Evolutionary conservation across 2,329 filamentous ascomycete species (phyloP).

Genomic region (Orbilia oligospora): DNA sequence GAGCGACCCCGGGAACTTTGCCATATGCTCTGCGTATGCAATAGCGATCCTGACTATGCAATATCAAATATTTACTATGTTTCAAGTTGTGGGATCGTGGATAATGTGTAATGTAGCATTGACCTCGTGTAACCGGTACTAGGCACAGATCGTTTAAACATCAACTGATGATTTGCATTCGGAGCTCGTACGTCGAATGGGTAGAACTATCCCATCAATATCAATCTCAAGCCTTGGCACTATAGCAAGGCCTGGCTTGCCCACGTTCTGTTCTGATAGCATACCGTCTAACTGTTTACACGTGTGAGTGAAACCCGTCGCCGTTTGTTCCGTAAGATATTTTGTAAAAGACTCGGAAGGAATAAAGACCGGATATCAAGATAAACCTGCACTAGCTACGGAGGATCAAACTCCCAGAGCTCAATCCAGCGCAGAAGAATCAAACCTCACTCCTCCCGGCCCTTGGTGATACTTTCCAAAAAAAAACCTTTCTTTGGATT

Average conservation of each 20-base stretch:
- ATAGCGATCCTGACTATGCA: not conserved
- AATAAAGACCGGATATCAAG: too few species aligned
- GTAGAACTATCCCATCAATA: too few species aligned
- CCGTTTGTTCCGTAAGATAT: not conserved
- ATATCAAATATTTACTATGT: not conserved
- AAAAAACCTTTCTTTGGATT: not conserved
- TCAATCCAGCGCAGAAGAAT: too few species aligned
- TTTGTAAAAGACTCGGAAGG: too few species aligned
- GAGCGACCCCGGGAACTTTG: not conserved
- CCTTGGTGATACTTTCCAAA: too few species aligned
- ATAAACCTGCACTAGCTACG: too few species aligned
- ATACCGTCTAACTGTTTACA: not conserved
- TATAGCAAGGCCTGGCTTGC: too few species aligned
- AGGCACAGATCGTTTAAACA: not conserved
- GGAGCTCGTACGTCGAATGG: not conserved
- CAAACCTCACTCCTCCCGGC: not conserved
- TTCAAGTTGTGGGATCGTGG: not conserved
- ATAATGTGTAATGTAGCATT: too few species aligned
- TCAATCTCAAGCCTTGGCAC: not conserved
- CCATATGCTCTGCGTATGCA: not conserved
- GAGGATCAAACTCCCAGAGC: too few species aligned
- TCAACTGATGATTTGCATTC: not conserved
- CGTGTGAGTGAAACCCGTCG: not conserved
- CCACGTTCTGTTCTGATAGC: too few species aligned
- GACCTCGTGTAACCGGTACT: not conserved